A percentile compares a stretch with the other conserved stretches of the same genome.
phyloP scores from a whole-genome alignment of 1,139 yeast genomes.

The Pichia inconspicua region DNA sequence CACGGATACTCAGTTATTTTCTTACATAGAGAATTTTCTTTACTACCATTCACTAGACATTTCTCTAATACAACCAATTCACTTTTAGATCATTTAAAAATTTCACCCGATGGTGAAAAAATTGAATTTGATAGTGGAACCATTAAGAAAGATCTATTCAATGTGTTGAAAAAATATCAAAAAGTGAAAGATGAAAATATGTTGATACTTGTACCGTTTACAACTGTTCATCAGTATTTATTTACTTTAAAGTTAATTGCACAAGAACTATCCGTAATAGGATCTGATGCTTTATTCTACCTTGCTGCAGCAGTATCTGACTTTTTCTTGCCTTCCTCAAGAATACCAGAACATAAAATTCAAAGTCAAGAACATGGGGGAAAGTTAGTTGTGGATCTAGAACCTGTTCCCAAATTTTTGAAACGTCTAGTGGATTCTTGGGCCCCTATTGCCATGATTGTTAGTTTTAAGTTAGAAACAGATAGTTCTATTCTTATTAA shows the following conservation, averaged over 20 bases:
- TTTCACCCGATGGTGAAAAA: conserved; percentile 35
- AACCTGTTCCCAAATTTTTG: conserved; percentile 93
- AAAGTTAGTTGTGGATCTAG: conserved; percentile 73
- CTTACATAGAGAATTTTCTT: conserved; percentile 82
- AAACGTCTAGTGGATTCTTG: conserved; percentile 82
- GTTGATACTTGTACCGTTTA: conserved; percentile 72
- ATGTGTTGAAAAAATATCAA: conserved; percentile 59
- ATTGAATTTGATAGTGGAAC: conserved; percentile 55
- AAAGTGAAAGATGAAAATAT: conserved; percentile 50
- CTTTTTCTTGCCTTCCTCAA: conserved; percentile 80
- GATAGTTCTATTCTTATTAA: conserved; percentile 61
- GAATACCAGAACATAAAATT: conserved; percentile 87
- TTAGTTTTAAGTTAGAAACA: conserved; percentile 91
- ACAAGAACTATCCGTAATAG: conserved; percentile 45
- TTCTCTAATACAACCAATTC: conserved; percentile 80
- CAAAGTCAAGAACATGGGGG: conserved; percentile 71
- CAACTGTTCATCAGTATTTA: conserved; percentile 90
- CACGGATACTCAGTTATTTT: conserved; percentile 87
- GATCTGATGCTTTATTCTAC: conserved; percentile 60
- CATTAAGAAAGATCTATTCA: conserved; percentile 48
- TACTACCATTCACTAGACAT: conserved; percentile 85
- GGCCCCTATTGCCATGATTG: conserved; percentile 94
- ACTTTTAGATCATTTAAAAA: conserved; percentile 74
- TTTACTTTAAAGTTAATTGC: conserved; percentile 73
- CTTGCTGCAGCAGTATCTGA: conserved; percentile 98